phyloP scores from a whole-genome alignment of 306 rosid species.

The Clitoria ternatea region DNA sequence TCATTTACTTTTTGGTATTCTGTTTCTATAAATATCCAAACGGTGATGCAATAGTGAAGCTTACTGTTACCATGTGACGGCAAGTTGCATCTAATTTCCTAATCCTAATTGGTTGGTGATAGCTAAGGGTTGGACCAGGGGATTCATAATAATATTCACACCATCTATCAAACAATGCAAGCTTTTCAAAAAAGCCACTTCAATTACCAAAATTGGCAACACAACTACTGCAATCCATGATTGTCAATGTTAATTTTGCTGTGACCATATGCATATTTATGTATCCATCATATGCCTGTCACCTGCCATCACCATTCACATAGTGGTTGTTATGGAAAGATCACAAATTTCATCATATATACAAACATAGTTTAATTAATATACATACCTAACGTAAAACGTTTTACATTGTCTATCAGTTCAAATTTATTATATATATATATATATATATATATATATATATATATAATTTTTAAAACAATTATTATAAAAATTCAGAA shows the following conservation, averaged over 20 bases:
- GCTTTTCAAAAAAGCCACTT: not conserved
- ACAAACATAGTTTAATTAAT: too few species aligned
- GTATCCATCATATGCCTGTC: not conserved
- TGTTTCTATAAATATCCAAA: not conserved
- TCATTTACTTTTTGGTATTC: not conserved
- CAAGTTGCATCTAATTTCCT: not conserved
- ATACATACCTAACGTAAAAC: too few species aligned
- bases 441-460: too few species aligned
- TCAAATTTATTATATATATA: too few species aligned
- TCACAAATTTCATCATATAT: too few species aligned
- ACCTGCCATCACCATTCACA: not conserved
- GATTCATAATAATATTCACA: not conserved
- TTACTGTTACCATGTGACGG: constrained; percentile 7
- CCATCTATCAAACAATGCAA: not conserved
- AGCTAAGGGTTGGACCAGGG: not conserved
- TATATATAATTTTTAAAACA: too few species aligned
- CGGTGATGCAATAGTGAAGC: not conserved
- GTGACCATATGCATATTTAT: not conserved
- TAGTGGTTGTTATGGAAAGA: not conserved
- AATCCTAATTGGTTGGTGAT: not conserved
- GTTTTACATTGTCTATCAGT: too few species aligned
- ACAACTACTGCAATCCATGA: not conserved
- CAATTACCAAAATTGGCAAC: not conserved
- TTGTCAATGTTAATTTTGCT: not conserved
- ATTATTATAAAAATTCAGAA: too few species aligned